Evolutionary conservation across 2,329 filamentous ascomycete species (phyloP).

Genomic region (Pestalotiopsis sp.): DNA sequence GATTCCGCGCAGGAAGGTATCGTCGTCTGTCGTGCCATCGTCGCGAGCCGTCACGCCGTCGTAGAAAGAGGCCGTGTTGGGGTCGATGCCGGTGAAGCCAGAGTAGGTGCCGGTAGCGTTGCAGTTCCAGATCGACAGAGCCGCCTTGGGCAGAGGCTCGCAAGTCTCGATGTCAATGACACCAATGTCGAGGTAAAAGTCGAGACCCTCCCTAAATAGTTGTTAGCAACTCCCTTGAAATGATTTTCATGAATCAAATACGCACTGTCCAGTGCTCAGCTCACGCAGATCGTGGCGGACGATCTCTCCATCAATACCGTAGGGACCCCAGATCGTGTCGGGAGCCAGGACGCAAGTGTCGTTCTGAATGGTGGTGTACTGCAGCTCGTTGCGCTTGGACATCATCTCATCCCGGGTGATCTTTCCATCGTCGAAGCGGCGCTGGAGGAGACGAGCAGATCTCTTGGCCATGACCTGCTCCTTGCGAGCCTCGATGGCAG

Average conservation of each 20-base stretch:
- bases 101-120: conserved; percentile 12
- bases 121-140: conserved; percentile 7
- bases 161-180: conserved; percentile 12
- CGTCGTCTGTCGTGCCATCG: conserved; percentile 12
- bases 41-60: background rate
- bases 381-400: conserved; percentile 5
- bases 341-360: conserved; percentile 12
- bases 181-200: conserved; percentile 11
- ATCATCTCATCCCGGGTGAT: background rate
- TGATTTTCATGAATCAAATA: background rate
- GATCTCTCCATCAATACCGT: conserved; percentile 12
- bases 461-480: background rate
- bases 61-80: background rate
- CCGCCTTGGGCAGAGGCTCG: conserved; percentile 7
- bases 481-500: conserved; percentile 11
- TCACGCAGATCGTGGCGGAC: conserved; percentile 11
- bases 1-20: conserved; percentile 12
- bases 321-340: conserved; percentile 9
- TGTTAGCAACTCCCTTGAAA: background rate
- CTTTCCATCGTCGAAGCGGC: background rate
- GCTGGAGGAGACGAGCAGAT: background rate
- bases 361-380: conserved; percentile 12
- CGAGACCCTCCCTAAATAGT: background rate
- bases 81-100: conserved; percentile 10
- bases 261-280: background rate